Conservation (phyloP, 805 yeast genomes). For the Candida andamanensis region DNA sequence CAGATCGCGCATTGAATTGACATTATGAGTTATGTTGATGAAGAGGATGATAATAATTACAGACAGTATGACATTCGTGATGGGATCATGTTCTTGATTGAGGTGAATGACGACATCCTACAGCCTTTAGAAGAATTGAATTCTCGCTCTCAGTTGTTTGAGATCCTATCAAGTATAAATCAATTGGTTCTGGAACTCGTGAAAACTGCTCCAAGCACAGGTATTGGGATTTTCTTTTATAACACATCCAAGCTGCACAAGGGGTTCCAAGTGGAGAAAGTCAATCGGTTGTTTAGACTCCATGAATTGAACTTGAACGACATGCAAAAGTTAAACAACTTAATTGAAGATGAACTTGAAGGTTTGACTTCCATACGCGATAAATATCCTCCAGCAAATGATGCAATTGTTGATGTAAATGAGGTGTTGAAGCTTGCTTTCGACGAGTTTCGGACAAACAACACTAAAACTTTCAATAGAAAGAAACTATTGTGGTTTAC, state of each 20-base stretch:
- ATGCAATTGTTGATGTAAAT: constrained; percentile 16
- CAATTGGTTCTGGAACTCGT: constrained; percentile 64
- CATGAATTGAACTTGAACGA: constrained; percentile 50
- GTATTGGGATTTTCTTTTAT: constrained; percentile 67
- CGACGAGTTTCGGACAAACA: constrained; percentile 48
- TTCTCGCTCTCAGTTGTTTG: constrained; percentile 40
- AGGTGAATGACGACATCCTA: constrained; percentile 46
- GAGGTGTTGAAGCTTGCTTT: constrained; percentile 46
- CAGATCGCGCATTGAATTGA: not conserved
- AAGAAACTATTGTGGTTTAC: constrained; percentile 69
- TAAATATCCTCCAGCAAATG: constrained; percentile 9
- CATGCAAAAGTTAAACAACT: constrained; percentile 52
- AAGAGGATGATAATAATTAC: constrained; percentile 15
- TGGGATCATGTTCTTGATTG: constrained; percentile 60
- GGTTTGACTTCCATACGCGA: constrained; percentile 6
- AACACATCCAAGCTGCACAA: constrained; percentile 37
- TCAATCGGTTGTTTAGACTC: constrained; percentile 47
- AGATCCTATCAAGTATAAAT: constrained; percentile 52
- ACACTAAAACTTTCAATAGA: constrained; percentile 40
- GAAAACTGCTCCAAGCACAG: constrained; percentile 61
- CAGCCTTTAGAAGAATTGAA: constrained; percentile 30
- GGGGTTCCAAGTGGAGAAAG: constrained; percentile 33
- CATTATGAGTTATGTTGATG: constrained; percentile 3
- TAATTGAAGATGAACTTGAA: constrained; percentile 39
- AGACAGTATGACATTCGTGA: constrained; percentile 50